Percentiles rank a stretch among this genome's conserved stretches.
Conservation (phyloP, 129 eudicot species). For the Pittosporum tobira region DNA sequence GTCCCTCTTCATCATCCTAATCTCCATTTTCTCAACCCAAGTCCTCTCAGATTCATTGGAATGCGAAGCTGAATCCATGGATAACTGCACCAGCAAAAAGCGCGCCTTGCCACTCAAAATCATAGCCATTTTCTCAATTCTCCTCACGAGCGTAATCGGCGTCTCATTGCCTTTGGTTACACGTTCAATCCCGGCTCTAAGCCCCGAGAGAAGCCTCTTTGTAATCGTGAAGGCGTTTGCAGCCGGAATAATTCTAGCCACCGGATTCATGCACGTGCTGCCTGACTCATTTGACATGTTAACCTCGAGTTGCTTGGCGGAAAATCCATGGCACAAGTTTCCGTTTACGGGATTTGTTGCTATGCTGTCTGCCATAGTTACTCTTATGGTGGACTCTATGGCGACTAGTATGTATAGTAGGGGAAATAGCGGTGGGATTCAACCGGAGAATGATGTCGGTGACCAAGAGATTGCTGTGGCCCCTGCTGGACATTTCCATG, state of each 20-base stretch:
- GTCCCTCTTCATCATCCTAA: slow-evolving; percentile 22
- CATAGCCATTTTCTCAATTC: slow-evolving; percentile 41
- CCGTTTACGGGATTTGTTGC: slow-evolving; percentile 60
- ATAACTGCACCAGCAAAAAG: slow-evolving; percentile 42
- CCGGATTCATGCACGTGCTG: slow-evolving; percentile 62
- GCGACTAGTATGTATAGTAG: slow-evolving; percentile 47
- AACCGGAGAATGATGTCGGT: slow-evolving; percentile 15
- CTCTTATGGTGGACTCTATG: slow-evolving; percentile 65
- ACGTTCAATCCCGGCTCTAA: slow-evolving; percentile 42
- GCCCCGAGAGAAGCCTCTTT: slow-evolving; percentile 51
- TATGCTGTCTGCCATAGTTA: slow-evolving; percentile 51
- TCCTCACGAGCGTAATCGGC: slow-evolving; percentile 53
- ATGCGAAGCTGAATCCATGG: slow-evolving; percentile 32
- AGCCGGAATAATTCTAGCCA: slow-evolving; percentile 57
- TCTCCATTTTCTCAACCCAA: slow-evolving; percentile 20
- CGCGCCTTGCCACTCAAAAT: slow-evolving; percentile 47
- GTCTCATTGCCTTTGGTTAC: slow-evolving; percentile 50
- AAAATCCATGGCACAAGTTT: slow-evolving; percentile 53
- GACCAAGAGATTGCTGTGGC: slow-evolving; percentile 33
- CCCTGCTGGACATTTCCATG: slow-evolving; percentile 25
- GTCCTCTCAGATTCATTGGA: slow-evolving; percentile 21
- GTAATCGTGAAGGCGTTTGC: slow-evolving; percentile 56
- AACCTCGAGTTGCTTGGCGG: slow-evolving; percentile 36
- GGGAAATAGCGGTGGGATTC: slow-evolving; percentile 15
- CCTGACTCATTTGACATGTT: slow-evolving; percentile 65